A percentile compares a stretch with the other conserved stretches of the same genome.
These are phyloP conservation scores for Paratinospora sagittata DNA, from an alignment of 164 flowering plant genomes.

Conservation along the genomic window DNA sequence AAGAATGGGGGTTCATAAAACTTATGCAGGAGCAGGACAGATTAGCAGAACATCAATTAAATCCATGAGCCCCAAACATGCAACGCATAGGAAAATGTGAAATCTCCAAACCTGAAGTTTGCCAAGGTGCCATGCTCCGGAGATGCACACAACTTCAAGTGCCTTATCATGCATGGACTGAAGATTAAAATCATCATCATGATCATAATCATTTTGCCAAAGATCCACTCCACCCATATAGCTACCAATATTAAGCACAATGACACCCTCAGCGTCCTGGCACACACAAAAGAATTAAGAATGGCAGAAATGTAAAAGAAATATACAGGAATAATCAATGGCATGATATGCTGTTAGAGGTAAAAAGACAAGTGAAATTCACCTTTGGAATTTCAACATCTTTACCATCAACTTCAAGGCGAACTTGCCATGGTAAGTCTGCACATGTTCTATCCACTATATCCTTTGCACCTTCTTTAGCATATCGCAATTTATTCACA, in stretches of 20 bases:
- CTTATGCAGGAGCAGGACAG: background rate
- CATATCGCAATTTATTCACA: slow-evolving; percentile 69
- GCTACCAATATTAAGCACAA: slow-evolving; percentile 72
- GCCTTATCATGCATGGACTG: slow-evolving; percentile 71
- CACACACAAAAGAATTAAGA: background rate
- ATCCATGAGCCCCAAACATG: background rate
- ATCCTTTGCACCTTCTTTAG: slow-evolving; percentile 75
- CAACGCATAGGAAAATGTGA: background rate
- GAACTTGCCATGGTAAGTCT: slow-evolving; percentile 67
- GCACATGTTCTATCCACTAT: slow-evolving; percentile 78
- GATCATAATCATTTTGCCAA: slow-evolving; percentile 74
- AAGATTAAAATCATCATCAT: slow-evolving; percentile 55
- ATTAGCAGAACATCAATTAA: background rate
- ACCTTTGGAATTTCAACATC: slow-evolving; percentile 59
- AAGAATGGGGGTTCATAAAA: background rate
- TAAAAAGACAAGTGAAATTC: background rate
- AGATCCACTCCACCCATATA: slow-evolving; percentile 81
- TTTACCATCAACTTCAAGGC: slow-evolving; percentile 73
- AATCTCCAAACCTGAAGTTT: slow-evolving; percentile 56
- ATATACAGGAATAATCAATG: background rate
- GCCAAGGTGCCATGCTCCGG: slow-evolving; percentile 83
- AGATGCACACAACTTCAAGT: slow-evolving; percentile 63
- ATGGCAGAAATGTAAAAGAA: slow-evolving; percentile 1
- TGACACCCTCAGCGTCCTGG: slow-evolving; percentile 69
- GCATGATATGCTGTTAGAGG: background rate